Evolutionary conservation across 108 stramenopile species (phyloP).

Genomic region (Pelagomonas calceolata): DNA sequence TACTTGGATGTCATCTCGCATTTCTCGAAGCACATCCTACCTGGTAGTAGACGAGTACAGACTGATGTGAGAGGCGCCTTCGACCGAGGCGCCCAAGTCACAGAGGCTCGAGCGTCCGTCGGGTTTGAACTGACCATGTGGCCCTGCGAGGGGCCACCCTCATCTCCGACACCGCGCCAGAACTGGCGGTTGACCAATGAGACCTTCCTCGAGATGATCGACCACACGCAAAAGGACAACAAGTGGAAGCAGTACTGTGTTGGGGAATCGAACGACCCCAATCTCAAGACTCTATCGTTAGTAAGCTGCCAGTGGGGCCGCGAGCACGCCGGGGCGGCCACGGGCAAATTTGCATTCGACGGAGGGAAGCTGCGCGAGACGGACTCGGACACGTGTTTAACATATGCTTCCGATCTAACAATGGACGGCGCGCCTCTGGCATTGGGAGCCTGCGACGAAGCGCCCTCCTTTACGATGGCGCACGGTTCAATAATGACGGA

Average conservation of each 20-base stretch:
- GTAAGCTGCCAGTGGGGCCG: constrained; percentile 40
- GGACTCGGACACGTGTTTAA: too few relatives aligned
- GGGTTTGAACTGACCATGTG: constrained; percentile 69
- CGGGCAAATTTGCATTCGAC: constrained; percentile 56
- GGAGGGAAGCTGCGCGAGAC: too few relatives aligned
- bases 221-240: constrained; percentile 66
- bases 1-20: constrained; percentile 81
- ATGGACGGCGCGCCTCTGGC: too few relatives aligned
- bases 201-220: constrained; percentile 45
- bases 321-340: constrained; percentile 38
- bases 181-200: constrained; percentile 40
- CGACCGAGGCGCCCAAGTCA: constrained; percentile 43
- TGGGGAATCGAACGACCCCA: constrained; percentile 24
- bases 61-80: constrained; percentile 42
- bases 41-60: constrained; percentile 50
- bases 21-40: constrained; percentile 64
- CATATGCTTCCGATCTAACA: too few relatives aligned
- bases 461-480: too few relatives aligned
- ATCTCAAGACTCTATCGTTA: constrained; percentile 45
- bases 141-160: constrained; percentile 75
- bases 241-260: constrained; percentile 56
- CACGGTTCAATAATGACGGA: constrained; percentile 24
- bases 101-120: constrained; percentile 60
- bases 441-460: too few relatives aligned
- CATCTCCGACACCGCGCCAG: constrained; percentile 29